Evolutionary conservation across 768 basidiomycete genomes (phyloP).

Genomic region (Mycena olivaceomarginata): DNA sequence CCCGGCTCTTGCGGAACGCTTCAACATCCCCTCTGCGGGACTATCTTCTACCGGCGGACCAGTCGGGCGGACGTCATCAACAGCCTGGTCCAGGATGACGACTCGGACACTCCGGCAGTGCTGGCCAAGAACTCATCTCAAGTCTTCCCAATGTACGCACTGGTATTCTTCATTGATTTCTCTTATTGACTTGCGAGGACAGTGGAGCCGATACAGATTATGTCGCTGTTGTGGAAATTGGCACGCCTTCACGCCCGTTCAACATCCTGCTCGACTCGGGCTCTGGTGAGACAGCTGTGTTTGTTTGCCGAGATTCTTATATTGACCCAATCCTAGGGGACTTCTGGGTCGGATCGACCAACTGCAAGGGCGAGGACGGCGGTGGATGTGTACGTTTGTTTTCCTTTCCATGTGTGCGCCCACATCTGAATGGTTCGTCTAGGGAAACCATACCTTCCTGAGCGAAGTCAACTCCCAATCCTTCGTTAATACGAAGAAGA

Average conservation of each 20-base stretch:
- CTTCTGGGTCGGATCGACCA: slow-evolving; percentile 73
- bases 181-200: neutral
- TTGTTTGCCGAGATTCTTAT: too few relatives aligned
- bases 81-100: slow-evolving; percentile 21
- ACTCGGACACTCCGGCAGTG: neutral
- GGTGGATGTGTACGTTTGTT: slow-evolving; percentile 48
- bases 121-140: slow-evolving; percentile 24
- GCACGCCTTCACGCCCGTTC: slow-evolving; percentile 70
- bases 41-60: neutral
- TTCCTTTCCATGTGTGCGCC: neutral
- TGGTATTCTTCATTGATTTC: neutral
- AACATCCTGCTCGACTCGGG: slow-evolving; percentile 70
- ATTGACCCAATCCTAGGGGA: slow-evolving; percentile 59
- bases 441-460: slow-evolving; percentile 41
- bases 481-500: slow-evolving; percentile 29
- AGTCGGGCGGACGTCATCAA: slow-evolving; percentile 1
- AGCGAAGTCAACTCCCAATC: slow-evolving; percentile 24
- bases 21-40: slow-evolving; percentile 21
- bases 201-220: slow-evolving; percentile 43
- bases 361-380: slow-evolving; percentile 60
- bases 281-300: slow-evolving; percentile 50
- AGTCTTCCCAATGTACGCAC: slow-evolving; percentile 30
- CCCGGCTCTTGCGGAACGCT: slow-evolving; percentile 20
- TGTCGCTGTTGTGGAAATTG: slow-evolving; percentile 54
- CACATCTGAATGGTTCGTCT: neutral